Percentiles rank a stretch among this genome's conserved stretches.
Evolutionary conservation across 2,329 filamentous ascomycete genomes (phyloP).

Genomic region (Anthostomella pinea): DNA sequence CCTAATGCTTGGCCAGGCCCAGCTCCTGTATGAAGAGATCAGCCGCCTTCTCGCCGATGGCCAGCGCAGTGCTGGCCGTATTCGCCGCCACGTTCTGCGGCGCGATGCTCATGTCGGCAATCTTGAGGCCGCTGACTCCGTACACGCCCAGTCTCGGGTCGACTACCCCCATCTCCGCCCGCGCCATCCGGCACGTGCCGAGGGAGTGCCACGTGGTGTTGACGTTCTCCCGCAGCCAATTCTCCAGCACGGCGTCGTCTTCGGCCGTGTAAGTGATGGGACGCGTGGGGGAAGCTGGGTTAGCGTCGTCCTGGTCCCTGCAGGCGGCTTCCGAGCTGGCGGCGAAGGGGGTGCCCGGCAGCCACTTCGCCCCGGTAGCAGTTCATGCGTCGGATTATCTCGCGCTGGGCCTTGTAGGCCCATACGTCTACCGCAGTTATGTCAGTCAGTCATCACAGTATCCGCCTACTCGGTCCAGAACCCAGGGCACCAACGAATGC

Average conservation of each 20-base stretch:
- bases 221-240: conserved; percentile 33
- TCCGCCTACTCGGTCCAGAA: no score
- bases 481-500: no score
- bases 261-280: conserved; percentile 36
- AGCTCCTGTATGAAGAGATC: conserved; percentile 36
- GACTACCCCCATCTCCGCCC: conserved; percentile 35
- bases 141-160: conserved; percentile 37
- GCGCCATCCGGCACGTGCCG: conserved; percentile 29
- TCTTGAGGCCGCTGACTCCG: conserved; percentile 34
- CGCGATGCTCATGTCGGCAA: conserved; percentile 31
- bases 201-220: conserved; percentile 37
- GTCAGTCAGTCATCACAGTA: no score
- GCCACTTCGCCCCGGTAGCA: conserved; percentile 45
- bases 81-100: conserved; percentile 38
- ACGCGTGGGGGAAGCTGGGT: conserved; percentile 14
- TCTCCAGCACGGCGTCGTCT: conserved; percentile 42
- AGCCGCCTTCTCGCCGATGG: conserved; percentile 44
- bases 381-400: conserved; percentile 52
- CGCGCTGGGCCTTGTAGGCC: conserved; percentile 61
- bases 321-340: conserved; percentile 36
- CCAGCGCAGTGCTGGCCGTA: conserved; percentile 43
- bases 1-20: no score
- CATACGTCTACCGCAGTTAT: no score
- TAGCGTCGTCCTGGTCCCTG: conserved; percentile 21
- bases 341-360: conserved; percentile 36